These are phyloP conservation scores for Fragilaria radians DNA, from an alignment of 108 stramenopile species.

Conservation along the genomic window DNA sequence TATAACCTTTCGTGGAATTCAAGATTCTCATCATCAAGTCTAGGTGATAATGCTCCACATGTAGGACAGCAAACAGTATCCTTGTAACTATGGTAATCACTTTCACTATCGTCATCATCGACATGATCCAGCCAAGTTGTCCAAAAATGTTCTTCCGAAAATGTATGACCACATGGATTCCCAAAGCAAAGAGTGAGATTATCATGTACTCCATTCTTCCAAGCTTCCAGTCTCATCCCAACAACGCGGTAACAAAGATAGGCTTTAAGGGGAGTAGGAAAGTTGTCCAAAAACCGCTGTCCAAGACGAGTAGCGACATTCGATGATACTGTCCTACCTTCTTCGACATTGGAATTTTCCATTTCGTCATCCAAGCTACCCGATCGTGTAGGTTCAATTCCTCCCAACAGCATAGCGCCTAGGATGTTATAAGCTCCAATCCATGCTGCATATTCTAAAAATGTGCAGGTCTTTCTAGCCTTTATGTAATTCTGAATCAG, in stretches of 20 bases:
- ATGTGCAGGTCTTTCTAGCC: conserved; percentile 29
- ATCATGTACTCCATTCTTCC: conserved; percentile 2
- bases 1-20: neutral
- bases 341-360: neutral
- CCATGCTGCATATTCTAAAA: conserved; percentile 66
- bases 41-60: conserved; percentile 22
- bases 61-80: conserved; percentile 43
- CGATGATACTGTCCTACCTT: conserved; percentile 3
- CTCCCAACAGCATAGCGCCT: conserved; percentile 44
- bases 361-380: conserved; percentile 4
- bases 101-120: conserved; percentile 22
- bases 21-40: conserved; percentile 4
- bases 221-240: conserved; percentile 48
- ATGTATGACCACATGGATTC: conserved; percentile 32
- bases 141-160: conserved; percentile 70
- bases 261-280: conserved; percentile 49
- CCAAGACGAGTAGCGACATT: conserved; percentile 24
- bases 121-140: conserved; percentile 36
- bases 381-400: conserved; percentile 50
- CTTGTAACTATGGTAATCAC: too few relatives aligned
- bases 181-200: conserved; percentile 20
- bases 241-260: conserved; percentile 59
- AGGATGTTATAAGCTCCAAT: conserved; percentile 59
- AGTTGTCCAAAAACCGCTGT: conserved; percentile 41
- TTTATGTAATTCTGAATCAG: conserved; percentile 13